A percentile compares a stretch with the other conserved stretches of the same genome.
Conservation (phyloP, 352 stramenopile species). For the Pilasporangium apinafurcum region DNA sequence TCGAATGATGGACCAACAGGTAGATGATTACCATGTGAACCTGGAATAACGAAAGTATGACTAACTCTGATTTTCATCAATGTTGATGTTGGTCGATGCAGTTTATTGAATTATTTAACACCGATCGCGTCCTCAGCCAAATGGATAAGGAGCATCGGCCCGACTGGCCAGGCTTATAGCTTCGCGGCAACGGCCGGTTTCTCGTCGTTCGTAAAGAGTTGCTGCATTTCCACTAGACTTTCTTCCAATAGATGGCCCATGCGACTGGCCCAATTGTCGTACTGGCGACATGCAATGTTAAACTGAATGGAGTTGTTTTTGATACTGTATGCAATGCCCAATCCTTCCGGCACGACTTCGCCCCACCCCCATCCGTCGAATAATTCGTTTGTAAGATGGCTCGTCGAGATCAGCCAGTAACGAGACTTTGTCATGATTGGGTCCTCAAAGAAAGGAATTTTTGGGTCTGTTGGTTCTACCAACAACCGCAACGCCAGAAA, state of each 20-base stretch:
- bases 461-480: conserved; percentile 35
- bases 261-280: conserved; percentile 34
- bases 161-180: conserved; percentile 43
- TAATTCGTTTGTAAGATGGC: conserved; percentile 72
- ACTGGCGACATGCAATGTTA: conserved; percentile 73
- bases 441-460: conserved; percentile 67
- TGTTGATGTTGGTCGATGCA: conserved; percentile 8
- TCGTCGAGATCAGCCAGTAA: conserved; percentile 79
- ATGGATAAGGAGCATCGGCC: conserved; percentile 47
- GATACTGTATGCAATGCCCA: conserved; percentile 80
- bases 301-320: conserved; percentile 77
- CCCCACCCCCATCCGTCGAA: conserved; percentile 85
- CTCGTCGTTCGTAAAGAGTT: conserved; percentile 33
- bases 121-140: conserved; percentile 55
- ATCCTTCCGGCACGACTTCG: conserved; percentile 69
- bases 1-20: conserved; percentile 86
- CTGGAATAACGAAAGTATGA: neutral
- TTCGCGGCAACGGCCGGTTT: conserved; percentile 12
- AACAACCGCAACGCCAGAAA: conserved; percentile 87
- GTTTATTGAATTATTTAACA: conserved; percentile 86
- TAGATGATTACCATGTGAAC: conserved; percentile 9
- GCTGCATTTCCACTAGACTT: conserved; percentile 73
- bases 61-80: conserved; percentile 3
- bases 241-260: conserved; percentile 74
- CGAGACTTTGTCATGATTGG: conserved; percentile 51